Evolutionary conservation across 2,329 filamentous ascomycete species (phyloP), one percentile per base, ranked within the genome.

Genomic region (Dactylonectria estremocensis): DNA sequence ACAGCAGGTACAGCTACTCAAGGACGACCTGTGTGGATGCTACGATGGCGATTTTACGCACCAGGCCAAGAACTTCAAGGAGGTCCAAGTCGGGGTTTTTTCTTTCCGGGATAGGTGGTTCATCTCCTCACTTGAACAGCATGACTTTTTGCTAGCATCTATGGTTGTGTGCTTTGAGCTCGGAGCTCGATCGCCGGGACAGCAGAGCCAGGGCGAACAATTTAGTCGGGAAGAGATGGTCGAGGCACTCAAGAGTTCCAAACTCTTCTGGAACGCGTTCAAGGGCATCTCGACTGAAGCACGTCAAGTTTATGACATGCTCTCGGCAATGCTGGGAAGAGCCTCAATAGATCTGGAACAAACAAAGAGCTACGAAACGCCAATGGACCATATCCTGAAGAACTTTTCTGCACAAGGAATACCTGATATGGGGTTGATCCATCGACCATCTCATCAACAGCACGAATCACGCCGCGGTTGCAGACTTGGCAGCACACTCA

Each of bases 151-250:
- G 0, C 28, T 74, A 0, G 72, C 72, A 0, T 71, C 72, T 0
- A 74, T 74, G 69, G 66, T 74, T 3, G 18, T 72, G 1, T 74
- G 71, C 3, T 49, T 74, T 0, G 72, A 74, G 10, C 56, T 73
- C 5, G 70, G 67, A 5, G 55, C 40, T 9, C 46, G 40, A 9
- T 3, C 58, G 7, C 37, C 6, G 4, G 37, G 13, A n/a, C 13
- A 16, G 37, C 5, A 5, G 13, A 11, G 13, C 37, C n/a, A 4
- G 16, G 46, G 28, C 33, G 7, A 57, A 3, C 31, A 58, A 10
- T 67, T 62, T 1, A 62, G 57, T 7, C 35, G 61, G 0, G 56
- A 72, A 4, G 16, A 28, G 0, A 69, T 73, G 56, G 66, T 69
- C 0, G 43, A 64, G 2, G 71, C 72, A 0, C 35, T 73, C 0